Evolutionary conservation across 164 flowering plant species (phyloP).

Genomic region (Cinnamomum chago): DNA sequence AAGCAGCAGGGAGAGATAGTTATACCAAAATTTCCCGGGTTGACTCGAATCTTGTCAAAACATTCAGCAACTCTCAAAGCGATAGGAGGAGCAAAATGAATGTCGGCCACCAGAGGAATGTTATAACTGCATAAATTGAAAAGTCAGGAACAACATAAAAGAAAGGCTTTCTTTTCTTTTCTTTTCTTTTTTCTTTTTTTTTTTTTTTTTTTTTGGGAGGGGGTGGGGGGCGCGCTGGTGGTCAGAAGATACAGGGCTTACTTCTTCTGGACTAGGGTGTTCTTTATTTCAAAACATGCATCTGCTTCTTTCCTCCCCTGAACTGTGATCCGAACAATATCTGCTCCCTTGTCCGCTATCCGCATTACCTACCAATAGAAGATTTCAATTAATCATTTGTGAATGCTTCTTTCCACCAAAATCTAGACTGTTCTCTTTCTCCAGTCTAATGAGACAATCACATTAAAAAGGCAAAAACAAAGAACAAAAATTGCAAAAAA

Average conservation of each 20-base stretch:
- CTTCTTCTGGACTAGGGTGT: constrained; percentile 90
- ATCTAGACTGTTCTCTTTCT: background rate
- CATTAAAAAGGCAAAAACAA: no score
- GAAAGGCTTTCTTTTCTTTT: no score
- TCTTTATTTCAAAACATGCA: constrained; percentile 93
- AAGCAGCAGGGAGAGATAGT: background rate
- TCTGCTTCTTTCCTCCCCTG: constrained; percentile 98
- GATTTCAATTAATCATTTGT: constrained; percentile 7
- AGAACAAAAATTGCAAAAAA: no score
- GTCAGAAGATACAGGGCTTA: constrained; percentile 23
- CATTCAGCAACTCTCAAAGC: constrained; percentile 98
- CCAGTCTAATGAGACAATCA: background rate
- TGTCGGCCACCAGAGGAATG: constrained; percentile 96
- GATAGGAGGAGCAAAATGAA: constrained; percentile 94
- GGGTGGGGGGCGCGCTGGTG: no score
- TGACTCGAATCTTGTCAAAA: constrained; percentile 96
- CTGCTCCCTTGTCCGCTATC: constrained; percentile 94
- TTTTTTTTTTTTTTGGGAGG: no score
- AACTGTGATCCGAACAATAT: constrained; percentile 93
- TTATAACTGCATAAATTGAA: constrained; percentile 62
- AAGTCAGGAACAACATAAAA: no score
- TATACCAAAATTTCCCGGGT: constrained; percentile 96
- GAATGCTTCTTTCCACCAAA: background rate
- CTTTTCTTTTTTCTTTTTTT: no score
- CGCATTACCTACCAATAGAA: constrained; percentile 63